Base-by-base conservation (phyloP, 108 stramenopile genomes). In the Mayamaea pseudoterrestris region DNA sequence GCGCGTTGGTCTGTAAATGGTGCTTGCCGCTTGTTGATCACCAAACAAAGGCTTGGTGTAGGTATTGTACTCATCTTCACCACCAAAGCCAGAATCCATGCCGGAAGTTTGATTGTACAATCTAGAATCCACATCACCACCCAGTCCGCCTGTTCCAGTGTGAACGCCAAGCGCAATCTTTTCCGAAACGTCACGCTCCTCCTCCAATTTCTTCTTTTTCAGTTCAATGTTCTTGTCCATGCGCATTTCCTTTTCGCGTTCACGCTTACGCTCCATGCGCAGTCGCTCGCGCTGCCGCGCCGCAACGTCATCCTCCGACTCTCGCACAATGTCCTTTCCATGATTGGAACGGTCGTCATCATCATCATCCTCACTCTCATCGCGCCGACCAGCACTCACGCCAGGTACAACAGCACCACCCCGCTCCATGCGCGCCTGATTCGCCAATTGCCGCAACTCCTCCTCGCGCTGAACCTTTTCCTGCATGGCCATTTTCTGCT, bases 81-180 rank as follows among this genome's bases (percentile, higher is more conserved):
- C 85, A 2, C 98, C 98, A 71, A 99, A 97, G 21, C 96, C 96
- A 36, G 83, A 68, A 48, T 90, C 89, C 76, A 97, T 70, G 26
- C 98, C 98, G 2, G 84, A 83, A 36, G 71, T 70, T 60, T 96
- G 94, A 58, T 94, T 94, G 73, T 96, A 99, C 37, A 99, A 55
- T 9, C 98, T 67, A 16, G 82, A 66, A 72, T 99, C 98, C 49
- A 93, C 94, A 35, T 78, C 83, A 28, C 83, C 89, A 0, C 73
- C 83, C 2, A 53, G 40, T 27, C 52, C 72, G 26, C 73, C 83
- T 5, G 66, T 73, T n/a, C 92, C 94, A 24, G 83, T 93, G 45
- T 92, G 88, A n/a, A 90, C 82, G 1, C 98, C 98, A 37, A 99
- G 65, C 2, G 98, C 98, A 66, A 97, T 85, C 68, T 93, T 89